Percentiles rank a stretch among this genome's conserved stretches.
Evolutionary conservation across 495 filamentous ascomycete species (phyloP).

Genomic region (Apiosordaria backusii): DNA sequence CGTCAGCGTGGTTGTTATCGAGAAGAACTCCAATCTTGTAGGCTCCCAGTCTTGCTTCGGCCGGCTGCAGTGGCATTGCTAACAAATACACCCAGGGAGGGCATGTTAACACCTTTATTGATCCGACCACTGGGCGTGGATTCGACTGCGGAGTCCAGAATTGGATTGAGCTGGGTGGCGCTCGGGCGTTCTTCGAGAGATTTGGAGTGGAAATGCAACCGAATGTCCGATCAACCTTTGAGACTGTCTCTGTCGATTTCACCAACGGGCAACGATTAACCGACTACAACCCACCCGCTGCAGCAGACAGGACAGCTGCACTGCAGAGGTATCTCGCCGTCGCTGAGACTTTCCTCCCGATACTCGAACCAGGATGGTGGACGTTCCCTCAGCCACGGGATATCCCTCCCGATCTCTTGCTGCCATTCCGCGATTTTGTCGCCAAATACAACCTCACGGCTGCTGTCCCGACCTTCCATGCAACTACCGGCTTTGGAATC

Average conservation of each 20-base stretch:
- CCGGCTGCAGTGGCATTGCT: neutral
- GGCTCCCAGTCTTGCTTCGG: constrained; percentile 17
- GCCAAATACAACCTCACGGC: constrained; percentile 43
- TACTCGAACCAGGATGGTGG: constrained; percentile 38
- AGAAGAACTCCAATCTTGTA: constrained; percentile 40
- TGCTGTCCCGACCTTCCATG: constrained; percentile 29
- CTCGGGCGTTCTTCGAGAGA: constrained; percentile 41
- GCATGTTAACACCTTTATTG: constrained; percentile 42
- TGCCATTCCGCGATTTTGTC: constrained; percentile 45
- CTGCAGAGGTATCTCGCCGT: constrained; percentile 35
- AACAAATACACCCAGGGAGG: constrained; percentile 34
- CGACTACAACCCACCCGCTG: constrained; percentile 18
- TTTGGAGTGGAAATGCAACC: constrained; percentile 34
- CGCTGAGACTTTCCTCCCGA: constrained; percentile 36
- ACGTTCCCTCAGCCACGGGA: constrained; percentile 31
- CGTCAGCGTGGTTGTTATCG: constrained; percentile 42
- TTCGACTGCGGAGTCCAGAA: constrained; percentile 43
- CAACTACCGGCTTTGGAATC: constrained; percentile 35
- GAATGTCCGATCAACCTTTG: constrained; percentile 18
- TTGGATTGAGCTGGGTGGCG: constrained; percentile 37
- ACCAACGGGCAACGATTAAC: constrained; percentile 32
- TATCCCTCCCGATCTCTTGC: constrained; percentile 44
- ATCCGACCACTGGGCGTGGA: constrained; percentile 29
- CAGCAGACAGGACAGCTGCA: constrained; percentile 27
- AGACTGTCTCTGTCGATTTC: constrained; percentile 40